Base-by-base conservation (phyloP, 768 basidiomycete genomes). In the Hericium rajendrae region DNA sequence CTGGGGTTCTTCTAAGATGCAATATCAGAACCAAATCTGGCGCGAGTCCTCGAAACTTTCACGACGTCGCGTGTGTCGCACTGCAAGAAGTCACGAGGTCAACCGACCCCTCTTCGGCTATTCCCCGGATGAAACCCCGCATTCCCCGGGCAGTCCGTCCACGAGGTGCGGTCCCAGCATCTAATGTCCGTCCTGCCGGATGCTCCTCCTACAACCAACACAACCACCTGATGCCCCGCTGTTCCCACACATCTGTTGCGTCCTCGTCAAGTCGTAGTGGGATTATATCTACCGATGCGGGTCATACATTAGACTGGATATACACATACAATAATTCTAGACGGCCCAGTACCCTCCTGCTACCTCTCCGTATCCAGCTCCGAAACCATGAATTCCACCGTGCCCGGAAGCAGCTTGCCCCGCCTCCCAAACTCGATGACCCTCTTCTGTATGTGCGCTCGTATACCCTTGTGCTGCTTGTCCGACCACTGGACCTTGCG, bases 401-500 rank as follows among this genome's bases (percentile, higher is more conserved):
- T 59, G 56, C 55, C 28, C 32, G 60, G 59, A 48, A 61, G 65
- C 54, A 76, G 61, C 58, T 56, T 53, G 28, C 72, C 72, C 15
- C 59, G 61, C 28, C 55, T 53, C 51, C 61, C 53, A 41, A 70
- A 69, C 56, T 51, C 58, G n/a, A 62, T 62, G n/a, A 82, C 65
- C 61, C 66, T 62, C 6, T 52, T 18, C 49, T 67, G 69, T 41
- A 86, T 78, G 22, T 66, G 65, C 1, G 65, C 59, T 54, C 86
- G 80, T 61, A 76, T 65, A 38, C 53, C 55, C 26, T 53, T 58
- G 61, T 84, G 82, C 63, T 76, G 74, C 18, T 18, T 28, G 65
- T 84, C 81, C 5, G 66, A 61, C 79, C 79, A 81, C 56, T 78
- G 71, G 6, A 75, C 69, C 66, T 70, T 76, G 26, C 67, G 66